phyloP scores from a whole-genome alignment of 305 asterid genomes.

The Solanum hybrid region DNA sequence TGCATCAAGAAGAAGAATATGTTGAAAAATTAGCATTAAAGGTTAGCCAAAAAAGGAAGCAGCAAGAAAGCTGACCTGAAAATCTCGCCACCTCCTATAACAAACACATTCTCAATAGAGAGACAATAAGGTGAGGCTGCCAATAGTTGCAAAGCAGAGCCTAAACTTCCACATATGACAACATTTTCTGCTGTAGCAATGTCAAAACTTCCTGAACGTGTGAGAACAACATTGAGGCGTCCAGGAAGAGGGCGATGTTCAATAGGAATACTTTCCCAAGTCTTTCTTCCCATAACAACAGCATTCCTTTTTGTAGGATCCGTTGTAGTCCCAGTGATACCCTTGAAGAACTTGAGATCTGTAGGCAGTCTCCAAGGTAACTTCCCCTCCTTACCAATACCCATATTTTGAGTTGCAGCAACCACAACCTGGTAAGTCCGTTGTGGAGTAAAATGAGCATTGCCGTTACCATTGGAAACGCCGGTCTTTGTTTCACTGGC shows the following conservation, averaged over 20 bases:
- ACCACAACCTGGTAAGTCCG: constrained; percentile 87
- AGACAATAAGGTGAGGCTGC: constrained; percentile 57
- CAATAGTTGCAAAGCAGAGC: constrained; percentile 58
- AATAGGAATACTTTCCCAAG: constrained; percentile 94
- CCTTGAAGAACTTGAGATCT: constrained; percentile 82
- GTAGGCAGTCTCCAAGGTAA: constrained; percentile 88
- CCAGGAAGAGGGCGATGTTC: constrained; percentile 77
- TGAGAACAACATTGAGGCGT: constrained; percentile 85
- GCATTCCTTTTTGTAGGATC: constrained; percentile 75
- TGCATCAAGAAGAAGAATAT: constrained; percentile 22
- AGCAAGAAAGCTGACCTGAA: constrained; percentile 40
- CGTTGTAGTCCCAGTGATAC: constrained; percentile 50
- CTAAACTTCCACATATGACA: constrained; percentile 51
- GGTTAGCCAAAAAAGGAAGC: neutral
- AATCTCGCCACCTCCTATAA: constrained; percentile 95
- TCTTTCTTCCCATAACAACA: constrained; percentile 91
- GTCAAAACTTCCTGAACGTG: constrained; percentile 56
- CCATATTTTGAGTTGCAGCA: constrained; percentile 62
- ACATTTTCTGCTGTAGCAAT: constrained; percentile 55
- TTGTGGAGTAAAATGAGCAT: constrained; percentile 21
- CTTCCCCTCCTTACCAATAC: constrained; percentile 85
- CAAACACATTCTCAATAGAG: constrained; percentile 68
- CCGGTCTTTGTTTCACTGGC: constrained; percentile 12
- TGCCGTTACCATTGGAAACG: constrained; percentile 18
- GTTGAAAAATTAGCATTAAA: neutral